Evolutionary conservation across 371 early-diverging fungal genomes (phyloP).

Genomic region (Mortierella sp.): DNA sequence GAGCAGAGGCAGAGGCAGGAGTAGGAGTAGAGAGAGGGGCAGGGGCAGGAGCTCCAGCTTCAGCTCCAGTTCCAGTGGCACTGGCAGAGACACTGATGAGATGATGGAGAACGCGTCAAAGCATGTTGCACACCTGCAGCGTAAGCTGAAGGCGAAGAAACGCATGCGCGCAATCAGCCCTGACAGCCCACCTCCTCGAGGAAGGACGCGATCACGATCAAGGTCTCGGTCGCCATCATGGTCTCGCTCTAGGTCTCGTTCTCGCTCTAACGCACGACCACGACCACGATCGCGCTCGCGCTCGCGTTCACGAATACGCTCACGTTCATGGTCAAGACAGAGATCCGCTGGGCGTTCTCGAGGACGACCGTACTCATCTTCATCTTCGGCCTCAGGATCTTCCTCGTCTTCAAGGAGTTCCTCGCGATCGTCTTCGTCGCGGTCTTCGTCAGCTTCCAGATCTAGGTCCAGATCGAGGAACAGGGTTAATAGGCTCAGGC

Average conservation of each 20-base stretch:
- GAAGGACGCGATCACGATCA: slow-evolving; percentile 9
- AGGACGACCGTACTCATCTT: too few species aligned
- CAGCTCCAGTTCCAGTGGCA: slow-evolving; percentile 7
- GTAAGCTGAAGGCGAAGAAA: slow-evolving; percentile 41
- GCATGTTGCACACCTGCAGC: slow-evolving; percentile 42
- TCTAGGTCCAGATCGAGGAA: too few species aligned
- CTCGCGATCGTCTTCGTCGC: too few species aligned
- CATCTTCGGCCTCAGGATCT: not conserved
- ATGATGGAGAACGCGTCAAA: slow-evolving; percentile 40
- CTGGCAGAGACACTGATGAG: slow-evolving; percentile 45
- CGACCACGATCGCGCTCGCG: not conserved
- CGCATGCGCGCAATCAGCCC: slow-evolving; percentile 18
- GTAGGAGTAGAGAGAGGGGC: not conserved
- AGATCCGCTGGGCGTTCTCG: too few species aligned
- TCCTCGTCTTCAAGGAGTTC: too few species aligned
- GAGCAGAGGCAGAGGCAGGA: not conserved
- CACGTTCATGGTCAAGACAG: too few species aligned
- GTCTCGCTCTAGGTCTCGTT: slow-evolving; percentile 10
- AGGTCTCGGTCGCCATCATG: not conserved
- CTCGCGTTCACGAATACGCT: too few species aligned
- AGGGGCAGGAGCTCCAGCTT: not conserved
- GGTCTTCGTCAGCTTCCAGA: too few species aligned
- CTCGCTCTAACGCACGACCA: not conserved
- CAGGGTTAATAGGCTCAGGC: too few species aligned
- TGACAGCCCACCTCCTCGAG: slow-evolving; percentile 2